phyloP scores from a whole-genome alignment of 768 basidiomycete species.

The Amanita exitialis region DNA sequence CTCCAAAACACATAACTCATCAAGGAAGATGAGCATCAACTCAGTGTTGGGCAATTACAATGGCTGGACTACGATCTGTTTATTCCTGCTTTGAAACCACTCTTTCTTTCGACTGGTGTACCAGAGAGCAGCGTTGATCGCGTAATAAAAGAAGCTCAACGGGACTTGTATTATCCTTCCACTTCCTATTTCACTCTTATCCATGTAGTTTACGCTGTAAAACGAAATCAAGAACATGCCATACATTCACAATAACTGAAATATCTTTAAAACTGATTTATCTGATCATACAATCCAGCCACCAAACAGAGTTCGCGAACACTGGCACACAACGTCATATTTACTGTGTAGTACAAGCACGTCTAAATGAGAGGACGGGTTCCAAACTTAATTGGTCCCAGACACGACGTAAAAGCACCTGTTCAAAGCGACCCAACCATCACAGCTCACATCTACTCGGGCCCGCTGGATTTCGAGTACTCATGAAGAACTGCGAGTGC shows the following conservation, averaged over 20 bases:
- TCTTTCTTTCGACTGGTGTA: conserved; percentile 44
- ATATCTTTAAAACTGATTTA: background rate
- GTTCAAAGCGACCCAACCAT: conserved; percentile 3
- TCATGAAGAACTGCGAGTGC: conserved; percentile 85
- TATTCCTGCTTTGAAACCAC: conserved; percentile 50
- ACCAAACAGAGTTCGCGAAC: background rate
- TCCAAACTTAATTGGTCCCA: conserved; percentile 5
- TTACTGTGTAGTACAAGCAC: conserved; percentile 4
- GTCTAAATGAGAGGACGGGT: conserved; percentile 8
- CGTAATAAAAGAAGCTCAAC: conserved; percentile 53
- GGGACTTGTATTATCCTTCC: conserved; percentile 53
- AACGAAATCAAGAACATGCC: conserved; percentile 14
- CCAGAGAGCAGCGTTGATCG: conserved; percentile 42
- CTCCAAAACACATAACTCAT: conserved; percentile 7
- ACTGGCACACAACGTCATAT: background rate
- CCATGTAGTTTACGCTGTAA: conserved; percentile 49
- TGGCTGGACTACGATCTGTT: conserved; percentile 68
- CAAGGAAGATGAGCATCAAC: conserved; percentile 38
- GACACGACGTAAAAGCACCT: background rate
- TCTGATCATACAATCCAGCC: background rate
- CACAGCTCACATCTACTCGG: conserved; percentile 5
- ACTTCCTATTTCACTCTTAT: conserved; percentile 40
- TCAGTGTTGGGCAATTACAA: conserved; percentile 60
- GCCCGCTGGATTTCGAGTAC: conserved; percentile 38
- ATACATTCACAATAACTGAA: background rate